These are phyloP conservation scores for Linum lewisii DNA, from an alignment of 345 rosid genomes.

Conservation along the genomic window DNA sequence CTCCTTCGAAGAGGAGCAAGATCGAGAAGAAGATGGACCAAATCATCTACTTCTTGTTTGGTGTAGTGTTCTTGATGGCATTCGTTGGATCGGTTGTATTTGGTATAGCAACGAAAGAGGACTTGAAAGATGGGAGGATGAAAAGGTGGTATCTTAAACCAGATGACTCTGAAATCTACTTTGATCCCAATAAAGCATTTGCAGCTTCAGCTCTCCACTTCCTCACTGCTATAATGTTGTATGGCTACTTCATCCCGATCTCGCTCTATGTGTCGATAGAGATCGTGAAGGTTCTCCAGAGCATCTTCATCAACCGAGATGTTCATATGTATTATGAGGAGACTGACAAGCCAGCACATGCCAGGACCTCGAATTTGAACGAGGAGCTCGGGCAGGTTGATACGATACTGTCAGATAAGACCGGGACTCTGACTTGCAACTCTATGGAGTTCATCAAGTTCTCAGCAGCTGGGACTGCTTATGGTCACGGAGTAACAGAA, in stretches of 20 bases:
- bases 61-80: slow-evolving; percentile 52
- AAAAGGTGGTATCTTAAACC: slow-evolving; percentile 98
- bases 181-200: slow-evolving; percentile 50
- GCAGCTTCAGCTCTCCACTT: slow-evolving; percentile 60
- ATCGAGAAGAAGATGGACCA: slow-evolving; percentile 80
- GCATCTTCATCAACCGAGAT: slow-evolving; percentile 81
- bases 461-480: slow-evolving; percentile 74
- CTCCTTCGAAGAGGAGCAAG: slow-evolving; percentile 91
- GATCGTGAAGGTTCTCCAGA: slow-evolving; percentile 86
- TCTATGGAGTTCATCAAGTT: slow-evolving; percentile 95
- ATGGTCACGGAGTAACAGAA: slow-evolving; percentile 79
- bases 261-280: slow-evolving; percentile 90
- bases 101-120: slow-evolving; percentile 64
- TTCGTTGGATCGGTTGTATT: slow-evolving; percentile 61
- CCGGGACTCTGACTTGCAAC: slow-evolving; percentile 93
- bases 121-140: slow-evolving; percentile 52
- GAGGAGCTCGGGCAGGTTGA: slow-evolving; percentile 98
- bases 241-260: slow-evolving; percentile 85
- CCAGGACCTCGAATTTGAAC: slow-evolving; percentile 91
- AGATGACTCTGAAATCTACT: slow-evolving; percentile 53
- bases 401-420: slow-evolving; percentile 82
- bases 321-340: slow-evolving; percentile 75
- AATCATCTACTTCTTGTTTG: slow-evolving; percentile 61
- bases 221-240: slow-evolving; percentile 78
- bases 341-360: slow-evolving; percentile 77